Percentiles rank a stretch among this genome's conserved stretches.
Evolutionary conservation across 2,329 filamentous ascomycete genomes (phyloP).

Genomic region (Fusarium brachygibbosum): DNA sequence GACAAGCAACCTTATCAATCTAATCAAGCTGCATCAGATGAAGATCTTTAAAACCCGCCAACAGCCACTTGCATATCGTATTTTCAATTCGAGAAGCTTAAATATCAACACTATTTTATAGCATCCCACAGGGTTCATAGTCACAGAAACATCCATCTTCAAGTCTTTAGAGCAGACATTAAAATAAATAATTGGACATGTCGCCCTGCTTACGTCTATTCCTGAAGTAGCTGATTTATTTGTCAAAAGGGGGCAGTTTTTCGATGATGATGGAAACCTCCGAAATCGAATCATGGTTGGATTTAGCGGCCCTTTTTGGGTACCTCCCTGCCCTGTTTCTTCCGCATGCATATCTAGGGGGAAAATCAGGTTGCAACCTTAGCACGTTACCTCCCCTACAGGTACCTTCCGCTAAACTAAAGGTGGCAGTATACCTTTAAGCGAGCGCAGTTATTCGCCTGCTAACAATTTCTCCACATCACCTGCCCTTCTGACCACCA

Average conservation of each 20-base stretch:
- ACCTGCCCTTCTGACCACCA: conserved; percentile 46
- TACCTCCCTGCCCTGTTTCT: conserved; percentile 44
- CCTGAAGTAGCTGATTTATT: neutral
- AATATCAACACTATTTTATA: neutral
- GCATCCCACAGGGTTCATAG: neutral
- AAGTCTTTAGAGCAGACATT: neutral
- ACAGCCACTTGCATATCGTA: neutral
- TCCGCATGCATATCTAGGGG: conserved; percentile 36
- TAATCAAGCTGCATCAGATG: conserved; percentile 47
- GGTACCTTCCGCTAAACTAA: conserved; percentile 13
- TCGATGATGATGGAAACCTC: conserved; percentile 43
- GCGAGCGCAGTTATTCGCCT: conserved; percentile 6
- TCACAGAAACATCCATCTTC: neutral
- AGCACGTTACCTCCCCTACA: conserved; percentile 18
- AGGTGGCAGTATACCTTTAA: conserved; percentile 33
- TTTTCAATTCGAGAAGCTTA: neutral
- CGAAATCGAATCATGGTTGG: conserved; percentile 49
- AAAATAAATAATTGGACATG: neutral
- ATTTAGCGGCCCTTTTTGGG: conserved; percentile 33
- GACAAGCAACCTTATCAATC: conserved; percentile 51
- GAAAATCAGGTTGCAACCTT: conserved; percentile 21
- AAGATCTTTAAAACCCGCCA: conserved; percentile 33
- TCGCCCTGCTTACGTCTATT: conserved; percentile 7
- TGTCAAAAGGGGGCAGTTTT: conserved; percentile 29
- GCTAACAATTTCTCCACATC: conserved; percentile 50